Evolutionary conservation across 2,329 filamentous ascomycete genomes (phyloP), one percentile per base, ranked within the genome.

Genomic region (Chaetothyriales sp.): DNA sequence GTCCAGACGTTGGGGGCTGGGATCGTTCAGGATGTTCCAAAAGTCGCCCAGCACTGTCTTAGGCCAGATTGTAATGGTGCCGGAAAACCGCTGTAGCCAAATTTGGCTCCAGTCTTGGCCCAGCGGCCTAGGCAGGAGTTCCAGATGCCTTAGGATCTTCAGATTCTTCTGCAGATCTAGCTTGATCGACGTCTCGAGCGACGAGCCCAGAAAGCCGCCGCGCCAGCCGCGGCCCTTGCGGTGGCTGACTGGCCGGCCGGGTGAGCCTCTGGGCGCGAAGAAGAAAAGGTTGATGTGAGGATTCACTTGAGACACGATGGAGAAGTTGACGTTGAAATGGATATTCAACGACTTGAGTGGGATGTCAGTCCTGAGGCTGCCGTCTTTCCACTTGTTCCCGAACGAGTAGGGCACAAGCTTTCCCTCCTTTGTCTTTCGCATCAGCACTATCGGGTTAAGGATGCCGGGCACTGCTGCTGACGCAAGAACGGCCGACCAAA

Each of bases 371-470:
- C 92, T 80, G 51, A 98, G 71, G 60, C 85, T 92, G 50, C 92
- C 92, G 66, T 98, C 92, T 69, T 98, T 98, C 92, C 92, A 98
- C 70, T 97, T 97, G 73, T 97, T 89, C 0, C 92, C 92, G 64
- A 98, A 98, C 0, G 87, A 94, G 68, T 95, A 98, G 0, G 92
- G 92, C 0, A 81, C 80, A 3, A 98, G 74, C 1, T 75, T 81
- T 1, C 89, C 89, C 54, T 89, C 79, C 18, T 76, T 74, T 50
- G 78, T 85, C 71, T 94, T 95, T 74, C 81, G 82, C 83, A 95
- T 89, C 73, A 87, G 86, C 6, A 98, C 80, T 1, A 98, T 90
- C 0, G 92, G 92, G 63, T 97, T 97, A 37, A 97, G 73, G 52
- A 98, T 97, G 1, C 92, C 92, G 0, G 92, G 92, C 0, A 98